Evolutionary conservation across 2,329 filamentous ascomycete genomes (phyloP), one percentile per base, ranked within the genome.

Genomic region (Diaporthe capsici): DNA sequence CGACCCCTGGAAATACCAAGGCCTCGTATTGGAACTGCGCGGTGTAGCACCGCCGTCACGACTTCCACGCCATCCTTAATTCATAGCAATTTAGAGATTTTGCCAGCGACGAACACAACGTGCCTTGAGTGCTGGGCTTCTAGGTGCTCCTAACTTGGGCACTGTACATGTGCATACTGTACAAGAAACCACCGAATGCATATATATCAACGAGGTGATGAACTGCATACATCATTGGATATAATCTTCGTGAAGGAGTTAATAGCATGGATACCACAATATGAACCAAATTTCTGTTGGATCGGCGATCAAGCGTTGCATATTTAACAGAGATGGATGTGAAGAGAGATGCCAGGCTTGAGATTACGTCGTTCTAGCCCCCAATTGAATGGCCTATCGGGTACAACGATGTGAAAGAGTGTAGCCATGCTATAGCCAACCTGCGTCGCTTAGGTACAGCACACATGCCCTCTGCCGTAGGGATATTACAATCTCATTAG

Each of bases 291-390:
- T 34, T 49, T 4, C 42, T 47, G 7, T 8, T 31, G 15, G 39
- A 22, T 3, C 1, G 5, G 17, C 2, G 4, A 12, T 61, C 22
- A 42, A 61, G 37, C 2, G 37, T 39, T 39, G 12, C 3, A 39
- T 39, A 13, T 2, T 22, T 12, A 25, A 9, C 10, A 10, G 1
- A 15, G 1, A 15, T 2, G 2, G 1, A 15, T 9, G 9, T 10
- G 8, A 5, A 60, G 7, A 39, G 4, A 20, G 10, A 3, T 15
- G 10, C 31, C 7, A 17, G 15, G 57, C 10, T n/a, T 42, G 22
- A 25, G 13, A 4, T 22, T 22, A 9, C 5, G 0, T n/a, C 17
- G 3, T 4, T 34, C 2, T 13, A 39, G 10, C 37, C 1, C 37
- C 37, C 37, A 39, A 12, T 12, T 39, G 2, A 39, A 12, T 39